Base-by-base conservation (phyloP, 306 rosid species). In the Luffa aegyptiaca region DNA sequence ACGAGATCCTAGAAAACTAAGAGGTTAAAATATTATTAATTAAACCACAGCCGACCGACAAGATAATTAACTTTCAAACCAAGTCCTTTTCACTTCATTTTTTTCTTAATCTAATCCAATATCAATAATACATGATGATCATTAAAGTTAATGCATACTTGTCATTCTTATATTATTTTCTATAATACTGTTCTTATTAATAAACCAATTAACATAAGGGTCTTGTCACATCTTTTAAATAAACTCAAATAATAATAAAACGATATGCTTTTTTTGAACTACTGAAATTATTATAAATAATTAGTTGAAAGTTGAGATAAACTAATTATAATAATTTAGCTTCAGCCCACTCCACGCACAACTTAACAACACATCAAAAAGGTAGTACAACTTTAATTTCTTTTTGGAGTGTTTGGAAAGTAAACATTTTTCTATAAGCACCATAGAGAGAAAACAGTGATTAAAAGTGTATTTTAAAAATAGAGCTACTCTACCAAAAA, bases 91-190 rank as follows among this genome's bases (percentile, higher is more conserved):
- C 62, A 17, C 45, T 73, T 73, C 48, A 71, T 45, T 39, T 72
- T 20, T 5, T 21, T 44, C 20, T 70, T 70, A 7, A 36, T 11
- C 77, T 49, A 51, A 73, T 73, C 39, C 48, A 49, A 14, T 51
- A 31, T 8, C 33, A 48, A 42, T 68, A 73, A 20, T 20, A 11
- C 76, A 46, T 9, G 13, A 46, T 9, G 13, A 74, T 49, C 11
- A 49, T 71, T 71, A 71, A 71, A 71, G 77, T 71, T 72, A 72
- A 48, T 48, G 57, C 61, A 73, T 48, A 72, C 37, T 74, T 51
- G 63, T 51, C 78, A 35, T 74, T 18, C 61, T 31, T 10, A 65
- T 14, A 37, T 65, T 10, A 65, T n/a, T 68, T 16, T 66, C 37
- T 66, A 39, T 1, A 41, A 66, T 4, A 33, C 10, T 33, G 10